These are phyloP conservation scores for Xylariaceae sp. DNA, from an alignment of 2,329 filamentous ascomycete genomes.

Conservation along the genomic window DNA sequence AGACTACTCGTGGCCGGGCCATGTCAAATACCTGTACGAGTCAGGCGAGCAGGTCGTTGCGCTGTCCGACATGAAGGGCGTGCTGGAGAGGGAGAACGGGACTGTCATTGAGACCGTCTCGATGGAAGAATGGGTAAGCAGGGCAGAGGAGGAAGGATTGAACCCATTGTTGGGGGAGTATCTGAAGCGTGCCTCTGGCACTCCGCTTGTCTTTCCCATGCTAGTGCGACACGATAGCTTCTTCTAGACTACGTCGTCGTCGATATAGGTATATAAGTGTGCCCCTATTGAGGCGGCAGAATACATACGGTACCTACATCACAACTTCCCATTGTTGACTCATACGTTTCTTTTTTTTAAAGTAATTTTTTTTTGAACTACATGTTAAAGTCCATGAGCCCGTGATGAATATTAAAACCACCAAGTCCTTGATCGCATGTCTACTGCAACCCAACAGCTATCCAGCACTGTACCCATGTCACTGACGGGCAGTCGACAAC, in stretches of 20 bases:
- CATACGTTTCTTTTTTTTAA: no score
- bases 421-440: no score
- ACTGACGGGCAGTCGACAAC: no score
- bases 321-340: no score
- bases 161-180: constrained; percentile 14
- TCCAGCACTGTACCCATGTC: no score
- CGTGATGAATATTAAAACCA: no score
- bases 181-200: constrained; percentile 1
- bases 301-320: no score
- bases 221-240: constrained; percentile 12
- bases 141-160: constrained; percentile 8
- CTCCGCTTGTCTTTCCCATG: constrained; percentile 9
- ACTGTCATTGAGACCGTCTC: constrained; percentile 1
- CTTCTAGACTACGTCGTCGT: constrained; percentile 1
- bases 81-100: constrained; percentile 10
- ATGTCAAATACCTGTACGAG: constrained; percentile 17
- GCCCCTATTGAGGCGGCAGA: no score
- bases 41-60: constrained; percentile 11
- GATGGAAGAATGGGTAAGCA: constrained; percentile 12
- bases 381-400: no score
- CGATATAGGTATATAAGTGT: no score
- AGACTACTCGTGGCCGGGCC: constrained; percentile 15
- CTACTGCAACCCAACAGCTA: no score
- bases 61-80: constrained; percentile 9
- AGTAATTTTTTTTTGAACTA: no score